A percentile compares a stretch with the other conserved stretches of the same genome.
Conservation (phyloP, 441 rosid genomes). For the Breynia disticha region DNA sequence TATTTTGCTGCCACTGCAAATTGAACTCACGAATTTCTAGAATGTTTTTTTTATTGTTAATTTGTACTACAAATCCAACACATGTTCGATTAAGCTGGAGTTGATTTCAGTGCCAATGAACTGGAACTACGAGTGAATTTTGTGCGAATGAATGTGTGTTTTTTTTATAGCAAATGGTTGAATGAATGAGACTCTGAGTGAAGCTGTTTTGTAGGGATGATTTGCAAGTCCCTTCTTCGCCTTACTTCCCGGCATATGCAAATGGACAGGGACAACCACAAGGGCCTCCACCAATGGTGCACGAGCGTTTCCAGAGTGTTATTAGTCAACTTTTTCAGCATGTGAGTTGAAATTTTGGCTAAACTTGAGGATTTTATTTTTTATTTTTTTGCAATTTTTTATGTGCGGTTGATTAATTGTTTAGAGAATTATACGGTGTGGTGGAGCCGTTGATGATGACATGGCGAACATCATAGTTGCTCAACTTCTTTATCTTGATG, state of each 20-base stretch:
- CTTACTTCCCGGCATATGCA: slow-evolving; percentile 65
- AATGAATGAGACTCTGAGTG: background rate
- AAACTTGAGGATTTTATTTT: too few species aligned
- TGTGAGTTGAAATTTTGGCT: slow-evolving; percentile 29
- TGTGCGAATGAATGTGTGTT: too few species aligned
- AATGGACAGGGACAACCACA: slow-evolving; percentile 39
- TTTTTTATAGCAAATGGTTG: background rate
- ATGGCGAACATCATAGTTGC: slow-evolving; percentile 94
- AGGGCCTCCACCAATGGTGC: slow-evolving; percentile 89
- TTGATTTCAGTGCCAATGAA: too few species aligned
- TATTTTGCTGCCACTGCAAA: too few species aligned
- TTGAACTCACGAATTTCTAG: too few species aligned
- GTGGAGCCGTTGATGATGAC: slow-evolving; percentile 97
- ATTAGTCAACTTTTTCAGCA: slow-evolving; percentile 77
- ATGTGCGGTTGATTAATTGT: background rate
- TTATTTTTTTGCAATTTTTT: too few species aligned
- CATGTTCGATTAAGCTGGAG: too few species aligned
- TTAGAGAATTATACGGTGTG: slow-evolving; percentile 93
- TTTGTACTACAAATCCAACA: too few species aligned
- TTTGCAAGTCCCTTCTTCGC: slow-evolving; percentile 63
- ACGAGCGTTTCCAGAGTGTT: slow-evolving; percentile 83
- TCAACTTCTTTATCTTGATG: slow-evolving; percentile 96
- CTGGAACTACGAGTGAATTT: too few species aligned
- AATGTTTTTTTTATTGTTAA: too few species aligned
- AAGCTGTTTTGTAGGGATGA: slow-evolving; percentile 52